phyloP scores from a whole-genome alignment of 805 yeast species.

The Metschnikowia proteae region DNA sequence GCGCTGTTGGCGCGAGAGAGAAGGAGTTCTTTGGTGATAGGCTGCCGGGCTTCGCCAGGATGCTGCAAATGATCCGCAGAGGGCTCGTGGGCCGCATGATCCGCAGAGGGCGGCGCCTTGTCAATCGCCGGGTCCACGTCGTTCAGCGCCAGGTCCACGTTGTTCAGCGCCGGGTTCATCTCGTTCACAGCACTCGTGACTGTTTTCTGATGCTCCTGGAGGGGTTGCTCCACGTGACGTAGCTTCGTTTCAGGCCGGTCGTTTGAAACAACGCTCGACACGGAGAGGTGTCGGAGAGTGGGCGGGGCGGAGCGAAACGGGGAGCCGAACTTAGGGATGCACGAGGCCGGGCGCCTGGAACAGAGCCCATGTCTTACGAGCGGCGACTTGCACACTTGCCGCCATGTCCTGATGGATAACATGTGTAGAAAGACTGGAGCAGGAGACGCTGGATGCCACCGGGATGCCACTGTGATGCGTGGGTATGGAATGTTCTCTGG shows the following conservation, averaged over 20 bases:
- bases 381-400: not conserved
- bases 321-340: not conserved
- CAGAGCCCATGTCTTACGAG: not conserved
- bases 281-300: not conserved
- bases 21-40: slow-evolving; percentile 22
- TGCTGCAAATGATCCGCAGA: no score
- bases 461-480: not conserved
- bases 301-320: no score
- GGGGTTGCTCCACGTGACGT: not conserved
- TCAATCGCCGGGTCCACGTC: no score
- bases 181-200: no score
- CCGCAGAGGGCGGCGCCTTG: no score
- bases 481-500: not conserved
- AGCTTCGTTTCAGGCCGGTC: not conserved
- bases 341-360: not conserved
- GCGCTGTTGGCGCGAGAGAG: slow-evolving; percentile 28
- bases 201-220: not conserved
- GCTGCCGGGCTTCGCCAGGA: not conserved
- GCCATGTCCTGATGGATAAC: not conserved
- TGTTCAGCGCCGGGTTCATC: not conserved
- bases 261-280: not conserved
- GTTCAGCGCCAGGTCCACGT: not conserved
- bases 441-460: not conserved
- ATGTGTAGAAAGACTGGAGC: not conserved
- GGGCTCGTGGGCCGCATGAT: no score